These are phyloP conservation scores for Silene noctiflora DNA, from an alignment of 179 eudicot species.

Conservation along the genomic window DNA sequence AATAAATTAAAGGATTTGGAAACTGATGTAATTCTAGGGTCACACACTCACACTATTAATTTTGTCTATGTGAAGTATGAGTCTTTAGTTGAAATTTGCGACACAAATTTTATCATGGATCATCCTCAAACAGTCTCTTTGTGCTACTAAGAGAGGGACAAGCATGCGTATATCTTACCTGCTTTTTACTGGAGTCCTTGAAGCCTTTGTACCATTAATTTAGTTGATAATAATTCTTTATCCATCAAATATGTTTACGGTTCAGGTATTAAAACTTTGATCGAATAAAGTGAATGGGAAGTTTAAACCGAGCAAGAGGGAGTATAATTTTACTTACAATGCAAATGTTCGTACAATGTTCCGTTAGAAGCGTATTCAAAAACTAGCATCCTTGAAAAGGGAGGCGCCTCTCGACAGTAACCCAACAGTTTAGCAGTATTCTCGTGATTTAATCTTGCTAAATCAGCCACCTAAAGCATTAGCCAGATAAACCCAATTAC, in stretches of 20 bases:
- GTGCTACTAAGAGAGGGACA: no score
- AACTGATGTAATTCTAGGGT: neutral
- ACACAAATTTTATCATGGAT: no score
- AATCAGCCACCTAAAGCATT: slow-evolving; percentile 65
- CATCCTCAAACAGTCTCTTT: no score
- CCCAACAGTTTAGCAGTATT: slow-evolving; percentile 81
- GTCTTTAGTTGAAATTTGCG: no score
- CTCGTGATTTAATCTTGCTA: slow-evolving; percentile 83
- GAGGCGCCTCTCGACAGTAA: slow-evolving; percentile 72
- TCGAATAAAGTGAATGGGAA: neutral
- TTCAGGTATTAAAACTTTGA: neutral
- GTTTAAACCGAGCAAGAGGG: neutral
- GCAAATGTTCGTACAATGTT: slow-evolving; percentile 82
- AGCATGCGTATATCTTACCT: no score
- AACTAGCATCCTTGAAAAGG: slow-evolving; percentile 93
- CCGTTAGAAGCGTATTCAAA: slow-evolving; percentile 95
- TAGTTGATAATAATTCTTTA: no score
- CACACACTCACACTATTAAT: no score
- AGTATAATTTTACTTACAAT: slow-evolving; percentile 52
- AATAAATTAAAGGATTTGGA: neutral
- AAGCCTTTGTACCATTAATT: no score
- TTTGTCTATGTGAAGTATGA: no score
- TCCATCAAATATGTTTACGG: neutral
- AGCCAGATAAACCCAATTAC: neutral
- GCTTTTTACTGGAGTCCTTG: no score